These are phyloP conservation scores for Protostelium mycophagum DNA, from an alignment of 78 protist genomes.

Conservation along the genomic window DNA sequence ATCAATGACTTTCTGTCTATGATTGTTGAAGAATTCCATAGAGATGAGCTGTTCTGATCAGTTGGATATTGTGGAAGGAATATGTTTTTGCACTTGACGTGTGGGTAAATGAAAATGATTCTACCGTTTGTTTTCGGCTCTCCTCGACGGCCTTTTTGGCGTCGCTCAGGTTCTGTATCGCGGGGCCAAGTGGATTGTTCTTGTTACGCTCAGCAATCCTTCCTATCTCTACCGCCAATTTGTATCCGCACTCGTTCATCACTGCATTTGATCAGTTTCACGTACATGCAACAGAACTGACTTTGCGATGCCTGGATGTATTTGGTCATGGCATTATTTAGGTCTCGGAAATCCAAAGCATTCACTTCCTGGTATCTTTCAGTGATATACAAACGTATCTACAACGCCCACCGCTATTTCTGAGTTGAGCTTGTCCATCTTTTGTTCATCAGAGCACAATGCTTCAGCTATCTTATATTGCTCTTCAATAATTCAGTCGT, in stretches of 20 bases:
- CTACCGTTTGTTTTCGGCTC: background rate
- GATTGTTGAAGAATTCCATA: background rate
- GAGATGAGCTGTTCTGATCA: background rate
- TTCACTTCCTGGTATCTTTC: background rate
- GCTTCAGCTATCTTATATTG: background rate
- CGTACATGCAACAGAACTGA: background rate
- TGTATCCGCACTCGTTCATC: background rate
- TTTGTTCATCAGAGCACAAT: background rate
- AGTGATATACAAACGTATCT: background rate
- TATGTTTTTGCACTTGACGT: too few relatives aligned
- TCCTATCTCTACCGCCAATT: background rate
- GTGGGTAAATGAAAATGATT: background rate
- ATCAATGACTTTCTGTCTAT: background rate
- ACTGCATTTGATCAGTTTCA: background rate
- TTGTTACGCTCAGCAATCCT: background rate
- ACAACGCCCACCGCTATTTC: background rate
- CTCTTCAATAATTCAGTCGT: background rate
- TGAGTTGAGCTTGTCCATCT: background rate
- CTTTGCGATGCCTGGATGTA: background rate
- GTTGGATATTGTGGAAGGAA: background rate
- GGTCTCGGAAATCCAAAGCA: background rate
- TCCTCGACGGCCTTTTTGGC: background rate
- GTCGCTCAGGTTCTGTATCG: background rate
- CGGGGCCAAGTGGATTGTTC: background rate
- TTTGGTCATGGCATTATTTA: background rate